Conservation (phyloP, 192 early-diverging fungal genomes). For the Coemansia nantahalensis region DNA sequence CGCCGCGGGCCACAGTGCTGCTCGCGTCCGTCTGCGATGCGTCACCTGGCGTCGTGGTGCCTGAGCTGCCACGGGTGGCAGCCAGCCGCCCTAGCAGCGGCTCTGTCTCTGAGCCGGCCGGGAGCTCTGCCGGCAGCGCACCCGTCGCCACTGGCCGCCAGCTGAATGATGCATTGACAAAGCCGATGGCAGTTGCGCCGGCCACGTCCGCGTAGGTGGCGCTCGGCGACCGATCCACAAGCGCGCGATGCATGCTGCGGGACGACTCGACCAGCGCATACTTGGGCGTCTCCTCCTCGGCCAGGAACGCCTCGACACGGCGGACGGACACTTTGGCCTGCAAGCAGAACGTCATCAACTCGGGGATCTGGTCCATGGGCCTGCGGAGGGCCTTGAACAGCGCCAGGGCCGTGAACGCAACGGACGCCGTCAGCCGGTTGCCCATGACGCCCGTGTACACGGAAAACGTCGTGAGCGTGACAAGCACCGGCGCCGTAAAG, state of each 20-base stretch:
- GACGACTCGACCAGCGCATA: constrained; percentile 29
- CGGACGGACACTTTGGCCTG: constrained; percentile 64
- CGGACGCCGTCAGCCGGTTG: constrained; percentile 57
- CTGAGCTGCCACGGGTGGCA: not conserved
- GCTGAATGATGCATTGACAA: constrained; percentile 66
- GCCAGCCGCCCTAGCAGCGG: constrained; percentile 8
- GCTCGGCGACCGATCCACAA: constrained; percentile 7
- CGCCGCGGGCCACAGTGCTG: not conserved
- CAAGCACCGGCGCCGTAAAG: constrained; percentile 58
- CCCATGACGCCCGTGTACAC: constrained; percentile 64
- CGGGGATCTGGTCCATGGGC: constrained; percentile 44
- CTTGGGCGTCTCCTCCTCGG: constrained; percentile 65
- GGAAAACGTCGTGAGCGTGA: constrained; percentile 61
- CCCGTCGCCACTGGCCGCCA: constrained; percentile 47
- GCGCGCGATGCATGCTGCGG: constrained; percentile 9
- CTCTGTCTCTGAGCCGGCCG: constrained; percentile 3
- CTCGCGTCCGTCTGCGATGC: no score
- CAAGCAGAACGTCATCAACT: constrained; percentile 61
- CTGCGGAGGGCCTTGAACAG: constrained; percentile 66
- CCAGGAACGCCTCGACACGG: constrained; percentile 74
- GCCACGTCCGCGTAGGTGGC: constrained; percentile 41
- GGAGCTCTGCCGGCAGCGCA: not conserved
- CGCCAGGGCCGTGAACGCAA: constrained; percentile 68
- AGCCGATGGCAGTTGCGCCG: constrained; percentile 58
- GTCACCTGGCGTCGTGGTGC: not conserved